These are phyloP conservation scores for Cyclotella sp. DNA, from an alignment of 108 stramenopile species.

Conservation along the genomic window DNA sequence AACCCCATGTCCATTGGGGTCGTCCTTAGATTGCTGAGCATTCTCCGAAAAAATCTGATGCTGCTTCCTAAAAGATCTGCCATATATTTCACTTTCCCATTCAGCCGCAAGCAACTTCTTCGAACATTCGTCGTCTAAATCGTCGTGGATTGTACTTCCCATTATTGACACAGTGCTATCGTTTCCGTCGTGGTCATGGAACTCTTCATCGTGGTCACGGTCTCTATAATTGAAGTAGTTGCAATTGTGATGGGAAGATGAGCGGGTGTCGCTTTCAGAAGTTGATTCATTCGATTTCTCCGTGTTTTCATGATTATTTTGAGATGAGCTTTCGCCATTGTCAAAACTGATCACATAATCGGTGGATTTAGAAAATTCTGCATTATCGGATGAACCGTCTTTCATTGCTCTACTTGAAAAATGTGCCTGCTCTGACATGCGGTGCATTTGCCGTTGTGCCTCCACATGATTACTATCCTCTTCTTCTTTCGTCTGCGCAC, in stretches of 20 bases:
- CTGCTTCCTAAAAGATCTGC: not conserved
- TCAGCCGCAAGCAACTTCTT: slow-evolving; percentile 7
- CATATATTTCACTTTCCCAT: slow-evolving; percentile 21
- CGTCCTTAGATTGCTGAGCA: not conserved
- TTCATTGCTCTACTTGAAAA: not conserved
- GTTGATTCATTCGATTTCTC: not conserved
- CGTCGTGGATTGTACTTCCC: slow-evolving; percentile 35
- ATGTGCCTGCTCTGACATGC: not conserved
- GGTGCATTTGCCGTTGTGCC: not conserved
- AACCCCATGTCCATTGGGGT: not conserved
- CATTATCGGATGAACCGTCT: no score
- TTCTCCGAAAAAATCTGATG: not conserved
- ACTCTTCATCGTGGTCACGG: not conserved
- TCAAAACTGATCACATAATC: no score
- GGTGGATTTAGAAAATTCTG: no score
- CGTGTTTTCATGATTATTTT: no score
- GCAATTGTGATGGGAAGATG: not conserved
- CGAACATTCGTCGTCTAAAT: slow-evolving; percentile 5
- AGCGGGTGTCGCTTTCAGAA: not conserved
- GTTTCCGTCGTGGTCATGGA: slow-evolving; percentile 4
- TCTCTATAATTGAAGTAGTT: not conserved
- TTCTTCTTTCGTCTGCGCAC: not conserved
- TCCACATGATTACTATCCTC: not conserved
- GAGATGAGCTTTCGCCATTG: no score
- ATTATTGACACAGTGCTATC: slow-evolving; percentile 44